Conservation (phyloP, 2,329 filamentous ascomycete genomes). For the Aaosphaeria pasadenensis region DNA sequence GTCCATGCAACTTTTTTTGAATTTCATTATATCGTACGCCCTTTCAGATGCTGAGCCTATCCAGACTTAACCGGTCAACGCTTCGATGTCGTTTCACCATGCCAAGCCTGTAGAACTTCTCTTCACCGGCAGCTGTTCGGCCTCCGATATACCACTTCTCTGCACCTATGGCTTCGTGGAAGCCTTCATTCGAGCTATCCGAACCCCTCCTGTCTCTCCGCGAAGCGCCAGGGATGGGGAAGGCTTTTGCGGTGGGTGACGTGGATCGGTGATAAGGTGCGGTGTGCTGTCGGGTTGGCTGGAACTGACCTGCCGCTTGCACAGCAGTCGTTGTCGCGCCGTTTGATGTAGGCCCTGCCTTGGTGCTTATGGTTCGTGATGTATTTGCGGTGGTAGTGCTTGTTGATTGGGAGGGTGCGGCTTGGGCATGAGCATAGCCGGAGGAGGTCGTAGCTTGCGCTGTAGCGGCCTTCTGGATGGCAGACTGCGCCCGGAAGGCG, state of each 20-base stretch:
- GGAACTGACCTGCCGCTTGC: slow-evolving; percentile 37
- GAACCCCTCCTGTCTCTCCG: slow-evolving; percentile 59
- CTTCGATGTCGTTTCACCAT: slow-evolving; percentile 71
- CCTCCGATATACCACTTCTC: slow-evolving; percentile 84
- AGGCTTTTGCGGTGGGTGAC: slow-evolving; percentile 33
- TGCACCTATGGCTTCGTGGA: slow-evolving; percentile 66
- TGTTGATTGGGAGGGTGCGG: slow-evolving; percentile 34
- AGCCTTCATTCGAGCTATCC: slow-evolving; percentile 73
- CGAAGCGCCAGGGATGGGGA: slow-evolving; percentile 33
- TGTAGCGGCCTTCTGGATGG: slow-evolving; percentile 56
- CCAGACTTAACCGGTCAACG: slow-evolving; percentile 70
- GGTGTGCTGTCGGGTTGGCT: slow-evolving; percentile 41
- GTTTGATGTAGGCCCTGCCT: slow-evolving; percentile 27
- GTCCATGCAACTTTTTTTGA: slow-evolving; percentile 20
- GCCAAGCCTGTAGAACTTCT: slow-evolving; percentile 77
- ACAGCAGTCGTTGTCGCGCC: slow-evolving; percentile 38
- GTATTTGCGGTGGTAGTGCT: slow-evolving; percentile 38
- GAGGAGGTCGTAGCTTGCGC: slow-evolving; percentile 28
- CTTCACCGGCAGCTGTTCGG: slow-evolving; percentile 71
- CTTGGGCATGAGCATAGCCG: slow-evolving; percentile 31
- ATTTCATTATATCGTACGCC: neutral
- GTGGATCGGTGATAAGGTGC: slow-evolving; percentile 37
- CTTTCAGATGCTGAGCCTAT: slow-evolving; percentile 68
- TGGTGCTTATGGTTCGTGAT: slow-evolving; percentile 38
- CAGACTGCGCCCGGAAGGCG: slow-evolving; percentile 63